Evolutionary conservation across 2,329 filamentous ascomycete genomes (phyloP), one percentile per base, ranked within the genome.

Genomic region (Fragosphaeria purpurea): DNA sequence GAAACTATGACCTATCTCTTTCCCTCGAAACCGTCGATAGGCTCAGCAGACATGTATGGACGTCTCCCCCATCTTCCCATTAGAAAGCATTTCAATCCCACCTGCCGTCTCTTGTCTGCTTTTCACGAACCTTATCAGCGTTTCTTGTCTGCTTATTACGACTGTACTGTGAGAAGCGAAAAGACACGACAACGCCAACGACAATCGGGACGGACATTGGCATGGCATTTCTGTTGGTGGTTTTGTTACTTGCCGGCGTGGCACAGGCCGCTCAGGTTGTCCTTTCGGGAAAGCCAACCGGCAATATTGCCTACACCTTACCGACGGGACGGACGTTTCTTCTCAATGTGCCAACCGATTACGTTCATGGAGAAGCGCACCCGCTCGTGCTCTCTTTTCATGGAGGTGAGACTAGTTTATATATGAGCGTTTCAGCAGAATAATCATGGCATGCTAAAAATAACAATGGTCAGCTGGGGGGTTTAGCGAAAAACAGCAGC

Each of bases 331-430:
- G 51, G 5, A 50, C 51, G 3, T 53, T 53, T 10, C 44, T 53
- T 33, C 51, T 53, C 41, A 53, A 53, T 7, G 44, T 53, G 4
- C 51, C 51, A 3, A n/a, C 30, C 10, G 34, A 31, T 9, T 53
- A 53, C 9, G 44, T 37, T 12, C 46, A 42, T 10, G 41, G 13
- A 11, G 44, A 41, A 31, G 41, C 44, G 7, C 41, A 39, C n/a
- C 51, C 51, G 11, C 38, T 53, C n/a, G 51, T 53, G 11, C 43
- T 53, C 37, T 53, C 51, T 1, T 53, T 53, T 12, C 51, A 53
- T 13, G 51, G 51, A n/a, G 47, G 50, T 49, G 22, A 46, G 33
- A 13, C 13, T 34, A 5, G 3, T 22, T 22, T 22, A 22, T 22
- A 22, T 22, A 22, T 22, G 22, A 22, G 22, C 22, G 13, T 38